Evolutionary conservation across 2,329 filamentous ascomycete genomes (phyloP).

Genomic region (Parafenestella ontariensis): DNA sequence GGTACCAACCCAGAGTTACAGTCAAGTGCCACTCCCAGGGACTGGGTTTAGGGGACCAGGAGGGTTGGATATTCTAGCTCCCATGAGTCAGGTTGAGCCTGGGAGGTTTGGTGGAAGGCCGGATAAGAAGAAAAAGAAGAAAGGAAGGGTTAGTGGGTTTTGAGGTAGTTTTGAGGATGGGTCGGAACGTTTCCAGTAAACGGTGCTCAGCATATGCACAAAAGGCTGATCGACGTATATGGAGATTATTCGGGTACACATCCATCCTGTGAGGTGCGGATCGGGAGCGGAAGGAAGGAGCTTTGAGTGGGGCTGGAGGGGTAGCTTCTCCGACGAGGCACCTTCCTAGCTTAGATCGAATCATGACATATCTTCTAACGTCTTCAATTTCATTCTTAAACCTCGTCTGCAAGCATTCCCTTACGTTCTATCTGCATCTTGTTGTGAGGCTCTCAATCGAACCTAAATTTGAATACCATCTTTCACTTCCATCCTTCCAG

Average conservation of each 20-base stretch:
- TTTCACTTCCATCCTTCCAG: neutral
- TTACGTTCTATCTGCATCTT: neutral
- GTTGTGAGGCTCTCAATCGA: neutral
- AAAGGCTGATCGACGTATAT: neutral
- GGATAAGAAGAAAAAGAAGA: slow-evolving; percentile 46
- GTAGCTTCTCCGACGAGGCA: slow-evolving; percentile 14
- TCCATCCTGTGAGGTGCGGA: neutral
- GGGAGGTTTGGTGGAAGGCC: slow-evolving; percentile 45
- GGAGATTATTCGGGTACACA: neutral
- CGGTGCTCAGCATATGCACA: neutral
- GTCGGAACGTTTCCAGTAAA: neutral
- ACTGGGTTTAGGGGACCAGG: slow-evolving; percentile 10
- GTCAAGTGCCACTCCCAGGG: slow-evolving; percentile 6
- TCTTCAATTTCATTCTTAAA: neutral
- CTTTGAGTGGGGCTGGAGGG: slow-evolving; percentile 23
- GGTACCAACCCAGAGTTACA: slow-evolving; percentile 11
- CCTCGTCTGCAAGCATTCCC: no score
- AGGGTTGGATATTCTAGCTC: slow-evolving; percentile 8
- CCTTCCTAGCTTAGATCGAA: neutral
- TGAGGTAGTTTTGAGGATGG: slow-evolving; percentile 1
- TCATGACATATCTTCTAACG: neutral
- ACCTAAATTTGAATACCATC: neutral
- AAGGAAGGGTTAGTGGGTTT: slow-evolving; percentile 45
- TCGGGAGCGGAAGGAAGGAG: slow-evolving; percentile 12
- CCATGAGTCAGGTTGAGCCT: slow-evolving; percentile 44